Evolutionary conservation across 2,329 filamentous ascomycete species (phyloP).

Genomic region (Sclerotiophoma versabilis): DNA sequence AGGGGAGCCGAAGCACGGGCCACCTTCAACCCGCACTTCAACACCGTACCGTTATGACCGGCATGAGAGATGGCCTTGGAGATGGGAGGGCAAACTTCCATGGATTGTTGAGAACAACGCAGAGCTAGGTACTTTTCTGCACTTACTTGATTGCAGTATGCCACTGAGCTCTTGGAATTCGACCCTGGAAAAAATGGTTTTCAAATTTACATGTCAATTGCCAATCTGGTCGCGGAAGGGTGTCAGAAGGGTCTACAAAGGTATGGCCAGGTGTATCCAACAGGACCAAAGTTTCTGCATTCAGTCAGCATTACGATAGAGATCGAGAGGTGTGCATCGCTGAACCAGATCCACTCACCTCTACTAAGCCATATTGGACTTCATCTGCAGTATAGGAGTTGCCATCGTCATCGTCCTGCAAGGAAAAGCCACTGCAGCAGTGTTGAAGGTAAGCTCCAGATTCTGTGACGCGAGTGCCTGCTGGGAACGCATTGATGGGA

Average conservation of each 20-base stretch:
- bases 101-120: not conserved
- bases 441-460: not conserved
- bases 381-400: not conserved
- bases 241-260: not conserved
- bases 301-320: conserved; percentile 8
- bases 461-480: not conserved
- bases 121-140: not conserved
- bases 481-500: not conserved
- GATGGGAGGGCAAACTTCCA: not conserved
- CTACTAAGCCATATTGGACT: not conserved
- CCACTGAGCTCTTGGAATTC: too few species aligned
- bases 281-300: not conserved
- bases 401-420: not conserved
- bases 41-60: conserved; percentile 12
- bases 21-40: conserved; percentile 11
- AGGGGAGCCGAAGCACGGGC: conserved; percentile 21
- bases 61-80: not conserved
- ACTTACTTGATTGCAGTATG: not conserved
- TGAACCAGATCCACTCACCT: not conserved
- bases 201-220: too few species aligned
- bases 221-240: not conserved
- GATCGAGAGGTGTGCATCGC: not conserved
- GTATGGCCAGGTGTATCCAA: not conserved
- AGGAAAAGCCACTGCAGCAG: not conserved
- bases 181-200: too few species aligned